phyloP scores from a whole-genome alignment of 176 grass and related monocot species.

The Carex kokanica region DNA sequence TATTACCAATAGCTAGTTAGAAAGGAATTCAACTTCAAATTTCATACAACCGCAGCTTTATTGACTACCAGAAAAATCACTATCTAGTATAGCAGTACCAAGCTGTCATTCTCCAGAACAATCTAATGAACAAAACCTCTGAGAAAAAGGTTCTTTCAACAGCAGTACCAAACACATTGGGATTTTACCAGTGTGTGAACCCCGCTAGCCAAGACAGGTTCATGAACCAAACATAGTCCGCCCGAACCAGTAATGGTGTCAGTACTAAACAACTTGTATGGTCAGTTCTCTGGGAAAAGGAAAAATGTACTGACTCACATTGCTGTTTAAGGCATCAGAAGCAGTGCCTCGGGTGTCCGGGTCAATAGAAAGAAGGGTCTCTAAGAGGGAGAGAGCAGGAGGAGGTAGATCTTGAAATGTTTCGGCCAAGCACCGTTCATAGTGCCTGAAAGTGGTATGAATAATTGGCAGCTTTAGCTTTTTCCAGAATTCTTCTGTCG shows the following conservation, averaged over 20 bases:
- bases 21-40: not conserved
- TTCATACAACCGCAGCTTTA: not conserved
- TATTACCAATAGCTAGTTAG: constrained; percentile 17
- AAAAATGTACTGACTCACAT: constrained; percentile 53
- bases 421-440: constrained; percentile 57
- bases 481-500: constrained; percentile 72
- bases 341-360: constrained; percentile 76
- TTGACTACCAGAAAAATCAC: constrained; percentile 2
- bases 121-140: constrained; percentile 5
- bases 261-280: not conserved
- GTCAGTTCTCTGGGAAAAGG: constrained; percentile 2
- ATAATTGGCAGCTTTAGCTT: constrained; percentile 52
- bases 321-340: constrained; percentile 84
- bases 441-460: constrained; percentile 57
- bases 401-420: constrained; percentile 61
- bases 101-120: not conserved
- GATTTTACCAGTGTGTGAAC: not conserved
- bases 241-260: not conserved
- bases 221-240: not conserved
- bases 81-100: not conserved
- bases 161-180: not conserved
- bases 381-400: constrained; percentile 62
- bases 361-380: constrained; percentile 79
- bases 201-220: not conserved
- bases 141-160: not conserved